Evolutionary conservation across 768 basidiomycete genomes (phyloP), one percentile per base, ranked within the genome.

Genomic region (Lactifluus piperatus): DNA sequence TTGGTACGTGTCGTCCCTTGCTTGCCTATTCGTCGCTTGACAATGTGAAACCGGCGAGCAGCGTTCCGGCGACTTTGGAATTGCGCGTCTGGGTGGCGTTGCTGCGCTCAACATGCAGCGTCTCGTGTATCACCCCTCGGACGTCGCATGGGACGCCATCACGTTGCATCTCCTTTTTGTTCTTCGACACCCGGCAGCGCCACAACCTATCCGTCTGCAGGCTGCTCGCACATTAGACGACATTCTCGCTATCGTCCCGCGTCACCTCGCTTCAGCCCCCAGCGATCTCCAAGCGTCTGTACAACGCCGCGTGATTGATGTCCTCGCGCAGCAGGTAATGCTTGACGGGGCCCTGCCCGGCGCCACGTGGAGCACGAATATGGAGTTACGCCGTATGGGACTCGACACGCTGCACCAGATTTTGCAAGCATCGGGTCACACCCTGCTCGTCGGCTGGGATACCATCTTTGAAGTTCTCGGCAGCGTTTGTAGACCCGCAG

Each of bases 1-100:
- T 72, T 89, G 74, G 89, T 91, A 62, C 66, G 7, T 30, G 11
- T 22, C 18, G 3, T 39, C 20, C 27, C 3, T 37, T n/a, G 0
- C 18, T 13, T 43, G 5, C 22, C n/a, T 24, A 18, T 27, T 24
- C 8, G 16, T 24, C 18, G 10, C 18, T 32, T 27, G 2, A 26
- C 57, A 54, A 34, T 47, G n/a, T n/a, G 13, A 27, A 11, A 20
- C 18, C 63, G 49, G 24, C 48, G 16, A 29, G n/a, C 59, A 93
- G 89, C 81, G 88, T n/a, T 80, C 88, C 0, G 91, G 90, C 0
- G 95, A 99, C 63, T 98, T 97, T 74, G 91, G 92, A n/a, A 85
- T 97, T 57, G 81, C 81, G 59, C 91, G 91, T 68, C 74, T 97
- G 24, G 88, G 92, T 9, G 80, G 82, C 1, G 85, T 95, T 10